Conservation (phyloP, 164 flowering plant species). For the Piper longum region DNA sequence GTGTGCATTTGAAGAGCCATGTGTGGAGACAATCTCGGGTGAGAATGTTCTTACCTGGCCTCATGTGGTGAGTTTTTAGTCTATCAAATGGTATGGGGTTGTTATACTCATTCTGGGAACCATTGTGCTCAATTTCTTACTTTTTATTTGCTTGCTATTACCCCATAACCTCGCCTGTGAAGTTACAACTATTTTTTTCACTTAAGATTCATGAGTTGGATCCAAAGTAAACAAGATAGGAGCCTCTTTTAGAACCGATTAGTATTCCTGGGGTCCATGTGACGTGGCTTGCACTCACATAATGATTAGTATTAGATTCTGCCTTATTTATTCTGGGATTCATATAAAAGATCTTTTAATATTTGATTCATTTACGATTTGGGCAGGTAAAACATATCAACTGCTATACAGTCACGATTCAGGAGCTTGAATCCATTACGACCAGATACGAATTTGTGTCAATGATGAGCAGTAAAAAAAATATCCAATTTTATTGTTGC, state of each 20-base stretch:
- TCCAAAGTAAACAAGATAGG: not conserved
- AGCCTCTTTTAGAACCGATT: not conserved
- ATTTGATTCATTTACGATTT: constrained; percentile 2
- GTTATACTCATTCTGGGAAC: too few relatives aligned
- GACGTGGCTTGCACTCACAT: not conserved
- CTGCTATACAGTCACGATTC: constrained; percentile 52
- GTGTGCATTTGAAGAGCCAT: constrained; percentile 98
- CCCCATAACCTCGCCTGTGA: not conserved
- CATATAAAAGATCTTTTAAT: not conserved
- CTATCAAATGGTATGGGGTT: not conserved
- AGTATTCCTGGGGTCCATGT: not conserved
- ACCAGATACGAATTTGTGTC: constrained; percentile 61
- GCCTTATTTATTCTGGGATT: not conserved
- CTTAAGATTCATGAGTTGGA: not conserved
- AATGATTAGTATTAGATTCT: not conserved
- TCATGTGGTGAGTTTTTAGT: constrained; percentile 53
- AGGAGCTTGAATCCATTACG: constrained; percentile 75
- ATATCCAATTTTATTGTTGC: not conserved
- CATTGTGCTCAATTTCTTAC: not conserved
- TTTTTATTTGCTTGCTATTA: not conserved
- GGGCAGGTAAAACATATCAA: constrained; percentile 77
- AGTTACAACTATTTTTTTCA: too few relatives aligned
- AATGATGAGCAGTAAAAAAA: constrained; percentile 78
- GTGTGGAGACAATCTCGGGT: constrained; percentile 78
- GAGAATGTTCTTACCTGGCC: constrained; percentile 98